phyloP scores from a whole-genome alignment of 2,329 filamentous ascomycete genomes.

The Aspergillus thermomutatus region DNA sequence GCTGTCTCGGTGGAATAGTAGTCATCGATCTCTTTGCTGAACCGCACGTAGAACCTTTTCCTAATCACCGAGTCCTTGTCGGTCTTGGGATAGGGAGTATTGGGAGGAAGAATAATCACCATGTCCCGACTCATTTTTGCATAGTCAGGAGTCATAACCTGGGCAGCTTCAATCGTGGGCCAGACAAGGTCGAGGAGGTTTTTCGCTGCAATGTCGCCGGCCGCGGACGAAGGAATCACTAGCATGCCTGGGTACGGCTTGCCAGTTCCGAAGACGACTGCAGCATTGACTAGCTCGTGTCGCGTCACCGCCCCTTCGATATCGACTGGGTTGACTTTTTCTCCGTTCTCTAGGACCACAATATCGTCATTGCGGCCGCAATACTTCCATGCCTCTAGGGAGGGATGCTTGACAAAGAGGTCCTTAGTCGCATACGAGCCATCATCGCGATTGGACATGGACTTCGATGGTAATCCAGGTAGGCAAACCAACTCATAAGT shows the following conservation, averaged over 20 bases:
- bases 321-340: constrained; percentile 48
- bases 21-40: constrained; percentile 15
- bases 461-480: constrained; percentile 37
- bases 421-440: constrained; percentile 50
- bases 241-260: constrained; percentile 53
- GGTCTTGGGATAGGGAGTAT: constrained; percentile 16
- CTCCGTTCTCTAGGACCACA: constrained; percentile 48
- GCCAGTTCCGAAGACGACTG: constrained; percentile 56
- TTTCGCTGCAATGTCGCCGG: constrained; percentile 39
- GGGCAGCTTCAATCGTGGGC: constrained; percentile 51
- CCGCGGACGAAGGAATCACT: constrained; percentile 47
- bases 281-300: constrained; percentile 52
- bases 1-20: constrained; percentile 15
- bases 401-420: constrained; percentile 45
- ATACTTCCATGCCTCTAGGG: constrained; percentile 47
- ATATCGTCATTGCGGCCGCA: constrained; percentile 46
- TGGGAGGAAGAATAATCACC: constrained; percentile 17
- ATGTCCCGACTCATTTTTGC: constrained; percentile 23
- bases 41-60: constrained; percentile 21
- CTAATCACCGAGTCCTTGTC: constrained; percentile 25
- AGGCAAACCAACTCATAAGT: constrained; percentile 36
- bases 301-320: constrained; percentile 55
- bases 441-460: constrained; percentile 44
- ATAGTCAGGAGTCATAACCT: constrained; percentile 44
- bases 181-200: constrained; percentile 50